These are phyloP conservation scores for Sarocladiaceae sp. DNA, from an alignment of 2,329 filamentous ascomycete genomes.

Conservation along the genomic window DNA sequence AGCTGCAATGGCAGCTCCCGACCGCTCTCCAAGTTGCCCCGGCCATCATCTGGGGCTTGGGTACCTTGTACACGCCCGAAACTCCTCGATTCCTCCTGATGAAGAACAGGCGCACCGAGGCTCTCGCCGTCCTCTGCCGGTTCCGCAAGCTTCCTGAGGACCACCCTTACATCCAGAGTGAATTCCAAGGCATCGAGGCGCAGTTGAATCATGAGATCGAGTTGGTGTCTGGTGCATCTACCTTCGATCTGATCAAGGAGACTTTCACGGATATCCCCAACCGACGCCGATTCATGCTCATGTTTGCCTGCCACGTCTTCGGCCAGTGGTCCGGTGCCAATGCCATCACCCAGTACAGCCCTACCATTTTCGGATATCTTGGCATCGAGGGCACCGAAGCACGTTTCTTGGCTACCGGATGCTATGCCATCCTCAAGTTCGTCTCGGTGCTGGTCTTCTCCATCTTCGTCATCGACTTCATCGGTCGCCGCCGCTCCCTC, in stretches of 20 bases:
- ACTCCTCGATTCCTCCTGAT: too few relatives aligned
- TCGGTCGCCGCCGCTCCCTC: conserved; percentile 24
- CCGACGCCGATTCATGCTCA: conserved; percentile 22
- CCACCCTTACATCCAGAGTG: conserved; percentile 20
- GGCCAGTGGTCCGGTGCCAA: conserved; percentile 23
- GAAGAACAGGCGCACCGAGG: conserved; percentile 15
- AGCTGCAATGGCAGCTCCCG: too few relatives aligned
- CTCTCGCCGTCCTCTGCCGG: conserved; percentile 14
- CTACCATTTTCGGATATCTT: conserved; percentile 23
- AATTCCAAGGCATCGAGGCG: conserved; percentile 22
- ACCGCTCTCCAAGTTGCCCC: too few relatives aligned
- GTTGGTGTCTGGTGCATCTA: conserved; percentile 22
- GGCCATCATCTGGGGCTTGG: too few relatives aligned
- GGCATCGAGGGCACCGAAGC: conserved; percentile 18
- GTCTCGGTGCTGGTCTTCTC: conserved; percentile 21
- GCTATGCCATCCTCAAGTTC: conserved; percentile 22
- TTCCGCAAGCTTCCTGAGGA: conserved; percentile 21
- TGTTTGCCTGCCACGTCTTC: conserved; percentile 23
- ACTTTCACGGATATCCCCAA: conserved; percentile 21
- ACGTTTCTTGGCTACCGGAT: conserved; percentile 19
- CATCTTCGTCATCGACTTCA: conserved; percentile 23
- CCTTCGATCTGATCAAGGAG: conserved; percentile 26
- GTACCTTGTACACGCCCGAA: too few relatives aligned
- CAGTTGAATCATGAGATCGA: conserved; percentile 28
- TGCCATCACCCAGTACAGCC: conserved; percentile 23